Evolutionary conservation across 2,329 filamentous ascomycete species (phyloP).

Genomic region (Penicillium concentricum): DNA sequence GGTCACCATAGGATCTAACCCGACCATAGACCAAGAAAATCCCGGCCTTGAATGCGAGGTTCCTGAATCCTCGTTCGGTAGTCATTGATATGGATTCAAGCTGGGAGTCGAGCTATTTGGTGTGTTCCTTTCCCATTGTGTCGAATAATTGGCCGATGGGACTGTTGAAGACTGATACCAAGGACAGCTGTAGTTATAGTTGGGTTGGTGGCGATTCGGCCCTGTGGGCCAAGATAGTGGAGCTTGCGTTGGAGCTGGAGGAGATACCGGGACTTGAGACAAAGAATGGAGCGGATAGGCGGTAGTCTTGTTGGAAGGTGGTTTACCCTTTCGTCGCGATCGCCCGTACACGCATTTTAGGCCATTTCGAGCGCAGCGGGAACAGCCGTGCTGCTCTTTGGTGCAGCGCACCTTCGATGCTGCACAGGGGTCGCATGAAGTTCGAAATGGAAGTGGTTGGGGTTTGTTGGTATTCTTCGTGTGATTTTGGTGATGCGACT

Average conservation of each 20-base stretch:
- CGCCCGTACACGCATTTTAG: not conserved
- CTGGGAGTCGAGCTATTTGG: not conserved
- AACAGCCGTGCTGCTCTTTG: not conserved
- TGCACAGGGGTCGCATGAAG: not conserved
- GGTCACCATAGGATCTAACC: not conserved
- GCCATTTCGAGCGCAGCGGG: not conserved
- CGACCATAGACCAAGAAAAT: not conserved
- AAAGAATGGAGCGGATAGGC: not conserved
- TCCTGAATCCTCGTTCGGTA: no score
- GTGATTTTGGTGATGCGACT: not conserved
- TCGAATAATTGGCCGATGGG: not conserved
- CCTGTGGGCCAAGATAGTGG: not conserved
- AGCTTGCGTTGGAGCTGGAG: not conserved
- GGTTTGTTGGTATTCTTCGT: not conserved
- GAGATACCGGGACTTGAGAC: not conserved
- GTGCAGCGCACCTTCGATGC: not conserved
- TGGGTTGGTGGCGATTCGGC: not conserved
- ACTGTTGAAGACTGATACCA: not conserved
- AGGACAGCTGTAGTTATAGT: not conserved
- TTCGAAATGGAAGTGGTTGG: not conserved
- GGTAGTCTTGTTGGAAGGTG: not conserved
- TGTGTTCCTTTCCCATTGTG: not conserved
- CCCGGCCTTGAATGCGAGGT: no score
- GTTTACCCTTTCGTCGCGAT: not conserved
- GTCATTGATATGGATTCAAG: not conserved